Percentiles rank a stretch among this genome's conserved stretches.
These are phyloP conservation scores for Peronospora farinosa DNA, from an alignment of 352 stramenopile genomes.

Conservation along the genomic window DNA sequence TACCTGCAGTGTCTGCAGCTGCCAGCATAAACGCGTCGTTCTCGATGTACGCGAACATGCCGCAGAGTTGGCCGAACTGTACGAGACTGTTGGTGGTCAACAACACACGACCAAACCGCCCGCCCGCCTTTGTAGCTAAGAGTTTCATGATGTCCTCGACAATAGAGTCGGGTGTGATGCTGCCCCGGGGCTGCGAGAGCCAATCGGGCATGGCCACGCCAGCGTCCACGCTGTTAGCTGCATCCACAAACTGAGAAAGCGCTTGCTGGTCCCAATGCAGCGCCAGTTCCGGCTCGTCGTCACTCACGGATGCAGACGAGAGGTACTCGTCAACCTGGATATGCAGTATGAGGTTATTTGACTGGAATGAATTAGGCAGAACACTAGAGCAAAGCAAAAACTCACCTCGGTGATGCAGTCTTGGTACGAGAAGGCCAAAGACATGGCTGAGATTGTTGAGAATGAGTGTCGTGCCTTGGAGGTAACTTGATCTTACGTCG, in stretches of 20 bases:
- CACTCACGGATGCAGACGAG: conserved; percentile 28
- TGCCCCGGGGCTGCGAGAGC: conserved; percentile 27
- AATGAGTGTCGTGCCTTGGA: not conserved
- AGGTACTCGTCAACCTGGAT: conserved; percentile 36
- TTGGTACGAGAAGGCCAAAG: conserved; percentile 30
- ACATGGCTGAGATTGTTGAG: conserved; percentile 9
- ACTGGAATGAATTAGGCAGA: not conserved
- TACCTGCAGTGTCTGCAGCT: conserved; percentile 18
- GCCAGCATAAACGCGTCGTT: conserved; percentile 35
- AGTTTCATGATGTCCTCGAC: conserved; percentile 34
- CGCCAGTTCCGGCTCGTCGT: conserved; percentile 29
- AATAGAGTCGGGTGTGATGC: conserved; percentile 33
- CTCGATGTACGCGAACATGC: conserved; percentile 39
- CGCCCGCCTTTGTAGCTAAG: conserved; percentile 28
- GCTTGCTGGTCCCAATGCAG: conserved; percentile 33
- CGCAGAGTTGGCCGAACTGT: conserved; percentile 39
- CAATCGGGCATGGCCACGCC: conserved; percentile 25
- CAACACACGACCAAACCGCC: conserved; percentile 28
- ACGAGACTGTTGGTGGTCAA: conserved; percentile 34
- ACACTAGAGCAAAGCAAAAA: not conserved
- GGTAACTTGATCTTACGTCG: conserved; percentile 8
- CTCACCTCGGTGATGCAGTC: conserved; percentile 30
- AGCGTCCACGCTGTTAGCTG: conserved; percentile 25
- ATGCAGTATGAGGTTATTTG: conserved; percentile 1
- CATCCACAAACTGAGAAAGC: conserved; percentile 29